Conservation (phyloP, 2,329 filamentous ascomycete species). For the Cyphellophora attinorum region DNA sequence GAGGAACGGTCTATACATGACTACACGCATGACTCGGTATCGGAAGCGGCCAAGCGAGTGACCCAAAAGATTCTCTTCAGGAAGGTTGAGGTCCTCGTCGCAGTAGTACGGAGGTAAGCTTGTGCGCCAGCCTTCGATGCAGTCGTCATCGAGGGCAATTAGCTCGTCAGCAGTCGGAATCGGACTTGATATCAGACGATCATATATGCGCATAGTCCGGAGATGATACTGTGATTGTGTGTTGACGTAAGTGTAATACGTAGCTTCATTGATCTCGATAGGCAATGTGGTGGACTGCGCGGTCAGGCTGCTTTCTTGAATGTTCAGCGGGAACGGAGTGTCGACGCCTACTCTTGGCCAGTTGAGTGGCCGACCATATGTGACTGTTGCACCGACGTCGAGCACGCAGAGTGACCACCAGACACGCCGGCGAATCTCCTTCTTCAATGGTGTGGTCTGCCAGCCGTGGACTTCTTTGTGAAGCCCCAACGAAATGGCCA, state of each 20-base stretch:
- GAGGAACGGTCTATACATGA: conserved; percentile 34
- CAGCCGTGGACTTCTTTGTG: conserved; percentile 41
- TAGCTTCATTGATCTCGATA: conserved; percentile 27
- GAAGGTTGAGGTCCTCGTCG: conserved; percentile 23
- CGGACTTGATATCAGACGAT: conserved; percentile 34
- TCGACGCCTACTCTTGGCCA: conserved; percentile 30
- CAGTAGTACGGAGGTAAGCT: conserved; percentile 31
- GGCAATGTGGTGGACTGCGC: conserved; percentile 27
- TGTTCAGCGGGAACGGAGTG: conserved; percentile 12
- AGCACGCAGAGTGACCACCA: conserved; percentile 39
- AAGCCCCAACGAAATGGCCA: conserved; percentile 41
- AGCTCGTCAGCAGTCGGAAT: conserved; percentile 32
- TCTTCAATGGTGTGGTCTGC: conserved; percentile 34
- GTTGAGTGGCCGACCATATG: conserved; percentile 39
- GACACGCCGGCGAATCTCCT: conserved; percentile 30
- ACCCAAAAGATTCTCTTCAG: conserved; percentile 28
- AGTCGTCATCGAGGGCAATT: conserved; percentile 27
- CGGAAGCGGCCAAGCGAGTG: conserved; percentile 32
- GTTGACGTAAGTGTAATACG: conserved; percentile 33
- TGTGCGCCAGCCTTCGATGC: conserved; percentile 32
- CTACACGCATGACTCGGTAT: conserved; percentile 33
- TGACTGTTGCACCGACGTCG: conserved; percentile 38
- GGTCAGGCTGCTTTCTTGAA: conserved; percentile 18
- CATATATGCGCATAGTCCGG: conserved; percentile 34
- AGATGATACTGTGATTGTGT: conserved; percentile 34